Percentiles rank a stretch among this genome's conserved stretches.
These are phyloP conservation scores for Pyrenopolyporus hunteri DNA, from an alignment of 495 filamentous ascomycete species.

Conservation along the genomic window DNA sequence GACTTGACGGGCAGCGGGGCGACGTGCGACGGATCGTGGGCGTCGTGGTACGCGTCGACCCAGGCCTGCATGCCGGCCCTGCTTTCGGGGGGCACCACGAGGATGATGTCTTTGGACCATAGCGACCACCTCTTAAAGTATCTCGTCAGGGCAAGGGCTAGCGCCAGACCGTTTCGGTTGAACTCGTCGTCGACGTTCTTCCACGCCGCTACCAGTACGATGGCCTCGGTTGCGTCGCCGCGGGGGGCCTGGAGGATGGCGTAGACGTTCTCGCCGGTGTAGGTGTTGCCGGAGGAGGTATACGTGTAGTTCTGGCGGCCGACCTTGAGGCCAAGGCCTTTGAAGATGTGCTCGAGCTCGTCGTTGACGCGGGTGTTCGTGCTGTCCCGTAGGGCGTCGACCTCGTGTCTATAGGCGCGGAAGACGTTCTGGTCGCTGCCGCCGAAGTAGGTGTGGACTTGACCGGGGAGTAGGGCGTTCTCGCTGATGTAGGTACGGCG, in stretches of 20 bases:
- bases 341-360: constrained; percentile 74
- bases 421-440: constrained; percentile 96
- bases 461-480: constrained; percentile 93
- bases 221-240: constrained; percentile 97
- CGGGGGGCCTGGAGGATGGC: constrained; percentile 93
- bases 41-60: constrained; percentile 96
- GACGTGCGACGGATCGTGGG: constrained; percentile 69
- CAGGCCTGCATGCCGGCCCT: constrained; percentile 91
- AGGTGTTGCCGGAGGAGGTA: constrained; percentile 74
- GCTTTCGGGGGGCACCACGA: constrained; percentile 87
- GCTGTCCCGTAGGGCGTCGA: constrained; percentile 65
- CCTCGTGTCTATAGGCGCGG: constrained; percentile 86
- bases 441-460: constrained; percentile 96
- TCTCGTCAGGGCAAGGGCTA: constrained; percentile 83
- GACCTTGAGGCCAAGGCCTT: constrained; percentile 79
- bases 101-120: constrained; percentile 98
- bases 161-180: constrained; percentile 85
- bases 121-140: constrained; percentile 98
- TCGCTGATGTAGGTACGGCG: constrained; percentile 95
- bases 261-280: constrained; percentile 89
- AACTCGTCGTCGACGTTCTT: constrained; percentile 77
- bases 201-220: constrained; percentile 91
- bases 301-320: constrained; percentile 80
- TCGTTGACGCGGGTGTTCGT: constrained; percentile 63
- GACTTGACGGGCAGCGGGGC: constrained; percentile 87